These are phyloP conservation scores for Rhodocollybia butyracea DNA, from an alignment of 768 basidiomycete species.

Conservation along the genomic window DNA sequence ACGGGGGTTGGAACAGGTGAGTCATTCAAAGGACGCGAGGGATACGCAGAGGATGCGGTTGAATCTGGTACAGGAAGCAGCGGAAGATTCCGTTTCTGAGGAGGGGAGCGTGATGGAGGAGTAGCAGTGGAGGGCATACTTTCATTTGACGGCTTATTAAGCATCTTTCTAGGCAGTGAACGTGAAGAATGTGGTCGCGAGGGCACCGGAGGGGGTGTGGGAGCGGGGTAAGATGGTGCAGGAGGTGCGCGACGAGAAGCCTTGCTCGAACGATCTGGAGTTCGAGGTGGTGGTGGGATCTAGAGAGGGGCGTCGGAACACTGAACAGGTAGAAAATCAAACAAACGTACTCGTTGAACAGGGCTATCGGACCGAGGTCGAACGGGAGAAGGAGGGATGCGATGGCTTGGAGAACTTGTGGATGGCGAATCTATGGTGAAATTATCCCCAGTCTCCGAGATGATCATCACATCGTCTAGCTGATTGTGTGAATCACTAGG, in stretches of 20 bases:
- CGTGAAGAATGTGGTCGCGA: background rate
- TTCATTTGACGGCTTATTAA: background rate
- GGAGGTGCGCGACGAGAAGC: constrained; percentile 2
- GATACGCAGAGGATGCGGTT: background rate
- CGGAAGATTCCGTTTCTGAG: constrained; percentile 1
- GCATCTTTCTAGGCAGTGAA: background rate
- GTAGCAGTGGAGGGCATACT: background rate
- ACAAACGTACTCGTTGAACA: background rate
- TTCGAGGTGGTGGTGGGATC: background rate
- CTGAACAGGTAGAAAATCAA: background rate
- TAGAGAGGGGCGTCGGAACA: background rate
- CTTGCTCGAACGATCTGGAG: background rate
- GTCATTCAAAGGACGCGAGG: background rate
- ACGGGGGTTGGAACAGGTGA: background rate
- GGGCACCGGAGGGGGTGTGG: constrained; percentile 1
- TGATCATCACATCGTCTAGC: constrained; percentile 7
- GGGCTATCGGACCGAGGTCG: background rate
- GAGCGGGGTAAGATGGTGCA: constrained; percentile 5
- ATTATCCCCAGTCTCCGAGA: constrained; percentile 4
- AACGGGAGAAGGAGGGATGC: background rate
- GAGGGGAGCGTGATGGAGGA: background rate
- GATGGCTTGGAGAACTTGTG: background rate
- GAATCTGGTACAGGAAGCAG: background rate
- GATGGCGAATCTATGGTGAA: constrained; percentile 8
- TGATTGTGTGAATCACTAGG: background rate